phyloP scores from a whole-genome alignment of 2,329 filamentous ascomycete genomes.

The Xylaria polymorpha region DNA sequence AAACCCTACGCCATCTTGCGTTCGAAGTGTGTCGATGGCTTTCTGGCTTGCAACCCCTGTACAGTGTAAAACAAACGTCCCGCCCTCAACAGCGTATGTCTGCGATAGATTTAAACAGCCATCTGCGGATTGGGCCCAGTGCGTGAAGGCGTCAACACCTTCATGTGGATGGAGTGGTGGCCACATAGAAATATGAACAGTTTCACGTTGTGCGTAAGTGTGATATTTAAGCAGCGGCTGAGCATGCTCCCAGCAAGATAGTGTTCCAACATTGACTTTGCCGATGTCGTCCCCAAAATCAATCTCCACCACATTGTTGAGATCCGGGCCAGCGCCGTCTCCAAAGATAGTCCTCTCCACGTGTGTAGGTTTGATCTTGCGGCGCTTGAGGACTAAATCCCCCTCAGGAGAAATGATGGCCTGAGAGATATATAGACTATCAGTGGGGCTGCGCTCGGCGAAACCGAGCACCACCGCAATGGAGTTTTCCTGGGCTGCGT shows the following conservation, averaged over 20 bases:
- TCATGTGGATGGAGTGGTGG: background rate
- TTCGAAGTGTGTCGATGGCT: constrained; percentile 38
- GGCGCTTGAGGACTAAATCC: background rate
- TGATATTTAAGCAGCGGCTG: constrained; percentile 25
- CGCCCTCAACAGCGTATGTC: background rate
- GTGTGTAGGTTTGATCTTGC: constrained; percentile 5
- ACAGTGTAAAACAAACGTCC: background rate
- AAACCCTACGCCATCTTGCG: constrained; percentile 49
- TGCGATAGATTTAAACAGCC: constrained; percentile 1
- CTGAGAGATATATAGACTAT: constrained; percentile 60
- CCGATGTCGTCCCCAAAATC: background rate
- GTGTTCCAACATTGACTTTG: background rate
- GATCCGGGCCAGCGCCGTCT: background rate
- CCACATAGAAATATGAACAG: constrained; percentile 3
- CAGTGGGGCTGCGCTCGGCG: constrained; percentile 52
- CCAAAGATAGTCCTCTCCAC: constrained; percentile 6
- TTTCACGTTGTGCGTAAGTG: background rate
- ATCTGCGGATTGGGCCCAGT: background rate
- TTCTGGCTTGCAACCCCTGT: background rate
- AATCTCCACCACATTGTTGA: constrained; percentile 6
- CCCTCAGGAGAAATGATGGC: constrained; percentile 53
- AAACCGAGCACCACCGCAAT: constrained; percentile 60
- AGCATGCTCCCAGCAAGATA: constrained; percentile 3
- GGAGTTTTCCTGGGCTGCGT: constrained; percentile 49
- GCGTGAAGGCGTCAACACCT: background rate